Evolutionary conservation across 2,329 filamentous ascomycete species (phyloP).

Genomic region (Fusarium compactum): DNA sequence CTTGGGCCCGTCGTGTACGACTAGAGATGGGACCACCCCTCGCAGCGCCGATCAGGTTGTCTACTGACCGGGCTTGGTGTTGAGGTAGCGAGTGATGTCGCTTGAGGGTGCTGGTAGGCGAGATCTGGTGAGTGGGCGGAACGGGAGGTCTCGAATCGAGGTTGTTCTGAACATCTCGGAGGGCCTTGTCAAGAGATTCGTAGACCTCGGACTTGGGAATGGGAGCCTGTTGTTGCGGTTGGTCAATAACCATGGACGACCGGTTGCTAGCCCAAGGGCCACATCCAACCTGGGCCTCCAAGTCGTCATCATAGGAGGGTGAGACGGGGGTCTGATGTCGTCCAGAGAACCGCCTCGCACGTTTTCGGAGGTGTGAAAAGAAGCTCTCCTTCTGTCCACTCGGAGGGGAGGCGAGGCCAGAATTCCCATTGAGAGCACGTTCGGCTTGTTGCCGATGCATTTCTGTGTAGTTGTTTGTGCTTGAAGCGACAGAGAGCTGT

Average conservation of each 20-base stretch:
- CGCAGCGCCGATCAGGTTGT: slow-evolving; percentile 70
- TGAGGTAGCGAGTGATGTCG: slow-evolving; percentile 74
- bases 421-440: slow-evolving; percentile 85
- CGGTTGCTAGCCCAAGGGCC: slow-evolving; percentile 89
- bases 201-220: slow-evolving; percentile 67
- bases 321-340: slow-evolving; percentile 86
- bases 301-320: slow-evolving; percentile 85
- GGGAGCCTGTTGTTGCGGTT: slow-evolving; percentile 61
- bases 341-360: slow-evolving; percentile 90
- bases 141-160: slow-evolving; percentile 61
- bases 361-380: slow-evolving; percentile 96
- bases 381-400: slow-evolving; percentile 93
- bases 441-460: slow-evolving; percentile 92
- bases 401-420: slow-evolving; percentile 79
- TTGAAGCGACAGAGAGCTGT: slow-evolving; percentile 91
- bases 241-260: slow-evolving; percentile 84
- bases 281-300: slow-evolving; percentile 93
- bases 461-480: slow-evolving; percentile 92
- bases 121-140: slow-evolving; percentile 66
- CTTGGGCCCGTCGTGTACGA: slow-evolving; percentile 82
- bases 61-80: slow-evolving; percentile 72
- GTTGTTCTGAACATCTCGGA: slow-evolving; percentile 66
- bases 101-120: slow-evolving; percentile 67
- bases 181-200: slow-evolving; percentile 70
- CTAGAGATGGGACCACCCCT: slow-evolving; percentile 77